Conservation (phyloP, 2,329 filamentous ascomycete genomes). For the Aspergillus brunneoviolaceus region DNA sequence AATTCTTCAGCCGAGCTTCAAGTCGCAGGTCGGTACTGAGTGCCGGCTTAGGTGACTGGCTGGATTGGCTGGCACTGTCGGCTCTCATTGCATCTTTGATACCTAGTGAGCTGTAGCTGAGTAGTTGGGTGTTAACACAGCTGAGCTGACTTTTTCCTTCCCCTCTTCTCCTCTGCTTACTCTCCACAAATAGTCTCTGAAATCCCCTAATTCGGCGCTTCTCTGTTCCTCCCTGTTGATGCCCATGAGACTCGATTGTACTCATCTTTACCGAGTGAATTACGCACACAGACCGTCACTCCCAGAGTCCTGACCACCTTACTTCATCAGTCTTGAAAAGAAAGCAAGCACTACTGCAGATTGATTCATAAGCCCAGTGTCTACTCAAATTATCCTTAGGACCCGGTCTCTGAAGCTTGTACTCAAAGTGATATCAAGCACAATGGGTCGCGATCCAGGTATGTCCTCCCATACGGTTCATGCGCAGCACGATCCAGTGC, state of each 20-base stretch:
- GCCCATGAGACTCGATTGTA: no score
- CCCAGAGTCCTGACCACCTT: no score
- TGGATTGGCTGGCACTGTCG: not conserved
- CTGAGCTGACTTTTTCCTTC: not conserved
- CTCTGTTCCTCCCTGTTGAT: no score
- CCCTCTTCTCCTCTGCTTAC: no score
- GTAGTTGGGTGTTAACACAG: not conserved
- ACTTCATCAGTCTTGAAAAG: no score
- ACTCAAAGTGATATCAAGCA: not conserved
- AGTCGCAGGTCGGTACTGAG: not conserved
- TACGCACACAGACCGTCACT: no score
- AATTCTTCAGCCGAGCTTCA: not conserved
- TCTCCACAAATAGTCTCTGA: no score
- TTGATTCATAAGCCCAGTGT: not conserved
- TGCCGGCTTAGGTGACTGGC: no score
- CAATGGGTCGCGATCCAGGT: not conserved
- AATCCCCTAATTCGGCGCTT: no score
- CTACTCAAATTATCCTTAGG: no score
- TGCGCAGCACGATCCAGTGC: not conserved
- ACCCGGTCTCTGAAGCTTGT: not conserved
- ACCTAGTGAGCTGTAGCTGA: no score
- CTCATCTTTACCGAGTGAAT: no score
- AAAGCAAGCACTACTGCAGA: not conserved
- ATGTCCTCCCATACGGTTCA: not conserved
- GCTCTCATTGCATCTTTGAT: not conserved